Evolutionary conservation across 495 filamentous ascomycete species (phyloP).

Genomic region (Neurospora africana): DNA sequence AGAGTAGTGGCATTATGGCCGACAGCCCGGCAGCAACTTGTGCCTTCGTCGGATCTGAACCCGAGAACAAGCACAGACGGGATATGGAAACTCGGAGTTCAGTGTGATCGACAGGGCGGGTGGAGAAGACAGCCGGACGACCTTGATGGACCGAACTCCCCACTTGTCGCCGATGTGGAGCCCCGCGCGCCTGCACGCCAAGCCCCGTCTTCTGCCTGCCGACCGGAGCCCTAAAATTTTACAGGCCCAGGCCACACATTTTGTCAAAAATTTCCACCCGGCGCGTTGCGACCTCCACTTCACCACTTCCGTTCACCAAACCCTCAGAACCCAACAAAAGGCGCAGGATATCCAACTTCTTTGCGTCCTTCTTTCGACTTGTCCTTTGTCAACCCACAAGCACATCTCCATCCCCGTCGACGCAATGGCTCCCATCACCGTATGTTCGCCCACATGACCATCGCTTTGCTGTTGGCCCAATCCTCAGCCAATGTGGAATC

Average conservation of each 20-base stretch:
- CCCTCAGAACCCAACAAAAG: slow-evolving; percentile 17
- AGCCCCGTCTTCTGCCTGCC: slow-evolving; percentile 2
- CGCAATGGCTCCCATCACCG: slow-evolving; percentile 54
- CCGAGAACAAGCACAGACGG: not conserved
- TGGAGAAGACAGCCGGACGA: not conserved
- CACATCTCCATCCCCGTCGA: slow-evolving; percentile 14
- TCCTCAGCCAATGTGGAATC: slow-evolving; percentile 14
- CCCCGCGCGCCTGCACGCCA: not conserved
- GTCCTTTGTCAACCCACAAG: not conserved
- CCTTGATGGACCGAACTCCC: not conserved
- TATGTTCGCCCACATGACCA: slow-evolving; percentile 57
- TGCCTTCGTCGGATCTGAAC: not conserved
- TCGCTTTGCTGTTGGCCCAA: slow-evolving; percentile 80
- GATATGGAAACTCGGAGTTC: not conserved
- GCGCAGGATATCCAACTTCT: slow-evolving; percentile 51
- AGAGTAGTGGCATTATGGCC: not conserved
- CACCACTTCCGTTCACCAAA: slow-evolving; percentile 1
- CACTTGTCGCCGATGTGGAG: not conserved
- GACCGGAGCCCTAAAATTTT: slow-evolving; percentile 16
- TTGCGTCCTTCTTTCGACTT: slow-evolving; percentile 40
- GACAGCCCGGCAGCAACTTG: not conserved
- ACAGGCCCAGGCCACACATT: slow-evolving; percentile 13
- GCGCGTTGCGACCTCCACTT: not conserved
- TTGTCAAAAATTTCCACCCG: not conserved
- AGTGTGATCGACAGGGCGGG: not conserved